These are phyloP conservation scores for Aspergillus texensis DNA, from an alignment of 2,329 filamentous ascomycete genomes.

Conservation along the genomic window DNA sequence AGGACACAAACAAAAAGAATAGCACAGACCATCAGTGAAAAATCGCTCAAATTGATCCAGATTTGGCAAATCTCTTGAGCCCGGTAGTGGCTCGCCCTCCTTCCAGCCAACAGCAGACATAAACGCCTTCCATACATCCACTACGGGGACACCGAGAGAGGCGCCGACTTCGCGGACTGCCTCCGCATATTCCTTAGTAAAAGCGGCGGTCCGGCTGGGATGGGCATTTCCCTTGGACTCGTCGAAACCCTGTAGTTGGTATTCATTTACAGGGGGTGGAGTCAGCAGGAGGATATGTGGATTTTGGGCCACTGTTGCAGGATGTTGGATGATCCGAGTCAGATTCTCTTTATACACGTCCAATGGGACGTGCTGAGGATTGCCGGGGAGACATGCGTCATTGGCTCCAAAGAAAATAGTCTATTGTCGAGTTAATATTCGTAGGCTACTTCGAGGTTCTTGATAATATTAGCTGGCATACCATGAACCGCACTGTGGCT, in stretches of 20 bases:
- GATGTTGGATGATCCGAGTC: constrained; percentile 70
- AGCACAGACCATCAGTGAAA: constrained; percentile 58
- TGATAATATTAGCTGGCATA: constrained; percentile 23
- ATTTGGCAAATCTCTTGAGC: constrained; percentile 60
- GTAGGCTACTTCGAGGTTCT: background rate
- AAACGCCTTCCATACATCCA: constrained; percentile 80
- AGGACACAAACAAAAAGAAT: background rate
- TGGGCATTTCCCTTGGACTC: constrained; percentile 50
- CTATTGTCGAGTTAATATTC: constrained; percentile 45
- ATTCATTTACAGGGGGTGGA: constrained; percentile 81
- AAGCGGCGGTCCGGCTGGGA: constrained; percentile 61
- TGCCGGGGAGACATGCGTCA: constrained; percentile 72
- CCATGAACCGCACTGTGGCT: constrained; percentile 50
- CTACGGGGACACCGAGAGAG: constrained; percentile 60
- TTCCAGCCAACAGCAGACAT: constrained; percentile 66
- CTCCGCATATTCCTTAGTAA: constrained; percentile 65
- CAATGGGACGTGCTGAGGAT: constrained; percentile 77
- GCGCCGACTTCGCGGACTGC: constrained; percentile 66
- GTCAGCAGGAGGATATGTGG: constrained; percentile 75
- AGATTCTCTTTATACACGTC: constrained; percentile 75
- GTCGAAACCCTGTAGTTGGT: constrained; percentile 59
- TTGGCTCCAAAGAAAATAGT: constrained; percentile 87
- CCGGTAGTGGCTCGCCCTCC: constrained; percentile 52
- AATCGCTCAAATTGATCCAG: constrained; percentile 58
- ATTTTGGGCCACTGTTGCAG: constrained; percentile 67